Evolutionary conservation across 2,329 filamentous ascomycete species (phyloP).

Genomic region (Achaetomium macrosporum): DNA sequence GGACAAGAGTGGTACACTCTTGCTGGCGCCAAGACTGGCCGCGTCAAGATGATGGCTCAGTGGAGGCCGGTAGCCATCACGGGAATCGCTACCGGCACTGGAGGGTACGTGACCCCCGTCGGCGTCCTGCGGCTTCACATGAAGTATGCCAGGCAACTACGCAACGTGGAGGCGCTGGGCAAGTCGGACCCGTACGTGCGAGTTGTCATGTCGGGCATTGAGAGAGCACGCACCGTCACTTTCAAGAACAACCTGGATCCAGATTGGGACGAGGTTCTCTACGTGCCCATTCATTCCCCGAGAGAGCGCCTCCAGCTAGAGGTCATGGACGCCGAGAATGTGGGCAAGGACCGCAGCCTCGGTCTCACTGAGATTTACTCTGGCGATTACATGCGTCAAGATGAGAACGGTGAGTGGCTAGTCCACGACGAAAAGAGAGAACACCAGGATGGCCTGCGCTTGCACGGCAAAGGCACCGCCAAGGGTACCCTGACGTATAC

Average conservation of each 20-base stretch:
- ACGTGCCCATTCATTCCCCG: slow-evolving; percentile 79
- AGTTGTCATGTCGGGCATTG: slow-evolving; percentile 81
- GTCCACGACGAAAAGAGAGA: slow-evolving; percentile 69
- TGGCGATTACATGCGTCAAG: slow-evolving; percentile 72
- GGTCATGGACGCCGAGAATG: slow-evolving; percentile 92
- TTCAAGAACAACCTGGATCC: slow-evolving; percentile 95
- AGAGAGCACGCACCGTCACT: slow-evolving; percentile 88
- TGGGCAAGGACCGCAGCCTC: slow-evolving; percentile 84
- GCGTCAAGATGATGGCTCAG: slow-evolving; percentile 82
- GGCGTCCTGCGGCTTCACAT: slow-evolving; percentile 95
- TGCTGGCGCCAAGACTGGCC: slow-evolving; percentile 71
- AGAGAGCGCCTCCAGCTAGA: slow-evolving; percentile 83
- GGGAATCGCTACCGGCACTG: slow-evolving; percentile 68
- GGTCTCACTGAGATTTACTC: slow-evolving; percentile 73
- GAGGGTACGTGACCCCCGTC: slow-evolving; percentile 87
- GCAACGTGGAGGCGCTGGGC: slow-evolving; percentile 90
- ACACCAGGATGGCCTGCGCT: slow-evolving; percentile 61
- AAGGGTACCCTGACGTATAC: slow-evolving; percentile 83
- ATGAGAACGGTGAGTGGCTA: slow-evolving; percentile 73
- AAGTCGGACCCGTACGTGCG: slow-evolving; percentile 95
- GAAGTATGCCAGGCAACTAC: slow-evolving; percentile 71
- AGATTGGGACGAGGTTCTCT: slow-evolving; percentile 92
- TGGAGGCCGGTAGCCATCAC: slow-evolving; percentile 93
- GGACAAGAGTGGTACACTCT: slow-evolving; percentile 97
- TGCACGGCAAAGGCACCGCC: slow-evolving; percentile 64